A percentile compares a stretch with the other conserved stretches of the same genome.
Evolutionary conservation across 805 yeast genomes (phyloP).

Genomic region (Saccharomycopsis olivae): DNA sequence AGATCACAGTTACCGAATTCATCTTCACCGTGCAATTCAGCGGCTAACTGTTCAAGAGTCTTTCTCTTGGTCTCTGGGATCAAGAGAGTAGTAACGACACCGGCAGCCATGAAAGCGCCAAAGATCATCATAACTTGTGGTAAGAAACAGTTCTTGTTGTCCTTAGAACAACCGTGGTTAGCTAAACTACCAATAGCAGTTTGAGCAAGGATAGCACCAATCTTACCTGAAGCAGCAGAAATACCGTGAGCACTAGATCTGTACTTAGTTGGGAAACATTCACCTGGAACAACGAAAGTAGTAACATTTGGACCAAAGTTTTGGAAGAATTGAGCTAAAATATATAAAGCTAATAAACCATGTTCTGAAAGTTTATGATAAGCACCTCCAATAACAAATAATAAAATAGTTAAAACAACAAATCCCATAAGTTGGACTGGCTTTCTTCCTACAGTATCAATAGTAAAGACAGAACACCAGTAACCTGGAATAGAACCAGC

Average conservation of each 20-base stretch:
- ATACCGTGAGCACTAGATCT: conserved; percentile 94
- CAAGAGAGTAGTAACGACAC: conserved; percentile 52
- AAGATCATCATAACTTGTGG: conserved; percentile 91
- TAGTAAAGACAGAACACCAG: conserved; percentile 73
- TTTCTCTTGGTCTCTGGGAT: conserved; percentile 88
- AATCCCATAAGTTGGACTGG: conserved; percentile 75
- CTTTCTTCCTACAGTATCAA: conserved; percentile 79
- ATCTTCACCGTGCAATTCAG: conserved; percentile 73
- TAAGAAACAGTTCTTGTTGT: conserved; percentile 61
- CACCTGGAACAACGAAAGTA: conserved; percentile 87
- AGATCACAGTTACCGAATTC: no score
- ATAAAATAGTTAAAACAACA: conserved; percentile 53
- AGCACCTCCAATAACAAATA: conserved; percentile 77
- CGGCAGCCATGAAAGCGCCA: conserved; percentile 86
- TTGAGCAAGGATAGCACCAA: conserved; percentile 90
- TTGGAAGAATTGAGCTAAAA: conserved; percentile 76
- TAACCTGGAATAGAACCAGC: conserved; percentile 91
- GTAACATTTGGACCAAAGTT: conserved; percentile 93
- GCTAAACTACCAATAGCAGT: conserved; percentile 77
- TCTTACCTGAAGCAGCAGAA: conserved; percentile 85
- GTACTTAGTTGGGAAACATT: conserved; percentile 86
- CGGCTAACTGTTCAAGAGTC: conserved; percentile 78
- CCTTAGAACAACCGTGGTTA: conserved; percentile 63
- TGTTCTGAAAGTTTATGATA: conserved; percentile 57
- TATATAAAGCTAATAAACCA: conserved; percentile 68